phyloP scores from a whole-genome alignment of 2,329 filamentous ascomycete species.

The Trichoderma koningii region DNA sequence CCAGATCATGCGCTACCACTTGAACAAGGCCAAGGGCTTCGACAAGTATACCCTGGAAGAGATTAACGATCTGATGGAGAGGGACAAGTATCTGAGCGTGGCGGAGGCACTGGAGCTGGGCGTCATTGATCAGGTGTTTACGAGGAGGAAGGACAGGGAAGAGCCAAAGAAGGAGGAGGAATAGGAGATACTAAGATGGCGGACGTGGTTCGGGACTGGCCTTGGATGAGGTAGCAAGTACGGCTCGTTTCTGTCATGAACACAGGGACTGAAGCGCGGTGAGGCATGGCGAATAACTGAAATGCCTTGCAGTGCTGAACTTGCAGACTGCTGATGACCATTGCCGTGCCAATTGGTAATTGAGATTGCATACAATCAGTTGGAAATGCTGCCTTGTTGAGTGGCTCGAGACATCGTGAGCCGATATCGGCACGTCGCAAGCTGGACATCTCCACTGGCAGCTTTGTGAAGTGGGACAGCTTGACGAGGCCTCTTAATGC shows the following conservation, averaged over 20 bases:
- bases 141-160: slow-evolving; percentile 56
- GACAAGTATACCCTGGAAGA: slow-evolving; percentile 79
- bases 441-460: slow-evolving; percentile 16
- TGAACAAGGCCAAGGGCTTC: slow-evolving; percentile 73
- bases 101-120: slow-evolving; percentile 87
- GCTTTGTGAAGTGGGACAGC: slow-evolving; percentile 12
- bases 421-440: slow-evolving; percentile 25
- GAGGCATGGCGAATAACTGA: no score
- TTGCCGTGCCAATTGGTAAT: neutral
- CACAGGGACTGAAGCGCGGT: no score
- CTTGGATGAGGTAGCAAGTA: no score
- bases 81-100: slow-evolving; percentile 91
- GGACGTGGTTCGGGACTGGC: no score
- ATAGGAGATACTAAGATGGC: slow-evolving; percentile 10
- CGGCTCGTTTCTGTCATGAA: no score
- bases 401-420: neutral
- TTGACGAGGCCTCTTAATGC: neutral
- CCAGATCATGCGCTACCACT: slow-evolving; percentile 81
- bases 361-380: neutral
- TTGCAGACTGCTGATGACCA: neutral
- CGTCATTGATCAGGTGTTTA: slow-evolving; percentile 87
- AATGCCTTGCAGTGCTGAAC: no score
- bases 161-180: slow-evolving; percentile 29
- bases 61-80: slow-evolving; percentile 93
- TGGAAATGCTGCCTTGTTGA: neutral